Conservation (phyloP, 305 asterid species). For the Solanum hybrid region DNA sequence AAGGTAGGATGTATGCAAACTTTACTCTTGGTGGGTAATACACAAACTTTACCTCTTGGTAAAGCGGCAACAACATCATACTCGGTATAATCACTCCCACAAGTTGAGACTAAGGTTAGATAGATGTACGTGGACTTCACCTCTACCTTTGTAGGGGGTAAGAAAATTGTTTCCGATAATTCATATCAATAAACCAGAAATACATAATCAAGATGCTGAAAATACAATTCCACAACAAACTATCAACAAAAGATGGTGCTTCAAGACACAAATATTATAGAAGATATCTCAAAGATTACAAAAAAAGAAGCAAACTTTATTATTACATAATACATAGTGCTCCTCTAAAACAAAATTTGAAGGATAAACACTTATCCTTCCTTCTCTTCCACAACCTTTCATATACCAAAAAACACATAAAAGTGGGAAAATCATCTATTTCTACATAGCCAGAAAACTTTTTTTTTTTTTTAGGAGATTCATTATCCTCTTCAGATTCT, state of each 20-base stretch:
- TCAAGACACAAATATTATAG: neutral
- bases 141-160: neutral
- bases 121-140: neutral
- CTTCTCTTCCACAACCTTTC: slow-evolving; percentile 1
- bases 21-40: too few relatives aligned
- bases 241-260: neutral
- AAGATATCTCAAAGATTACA: neutral
- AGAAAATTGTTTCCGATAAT: neutral
- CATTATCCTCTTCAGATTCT: too few relatives aligned
- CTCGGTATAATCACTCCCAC: neutral
- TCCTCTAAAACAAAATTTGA: neutral
- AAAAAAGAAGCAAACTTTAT: neutral
- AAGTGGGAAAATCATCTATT: neutral
- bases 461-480: too few relatives aligned
- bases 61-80: neutral
- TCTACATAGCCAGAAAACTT: neutral
- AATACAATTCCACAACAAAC: neutral
- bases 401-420: neutral
- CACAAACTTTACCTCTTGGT: neutral
- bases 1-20: neutral
- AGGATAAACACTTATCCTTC: neutral
- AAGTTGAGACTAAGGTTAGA: neutral
- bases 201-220: neutral
- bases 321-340: neutral
- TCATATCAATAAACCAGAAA: neutral